These are phyloP conservation scores for Stachybotrys chartarum DNA, from an alignment of 2,329 filamentous ascomycete genomes.

Conservation along the genomic window DNA sequence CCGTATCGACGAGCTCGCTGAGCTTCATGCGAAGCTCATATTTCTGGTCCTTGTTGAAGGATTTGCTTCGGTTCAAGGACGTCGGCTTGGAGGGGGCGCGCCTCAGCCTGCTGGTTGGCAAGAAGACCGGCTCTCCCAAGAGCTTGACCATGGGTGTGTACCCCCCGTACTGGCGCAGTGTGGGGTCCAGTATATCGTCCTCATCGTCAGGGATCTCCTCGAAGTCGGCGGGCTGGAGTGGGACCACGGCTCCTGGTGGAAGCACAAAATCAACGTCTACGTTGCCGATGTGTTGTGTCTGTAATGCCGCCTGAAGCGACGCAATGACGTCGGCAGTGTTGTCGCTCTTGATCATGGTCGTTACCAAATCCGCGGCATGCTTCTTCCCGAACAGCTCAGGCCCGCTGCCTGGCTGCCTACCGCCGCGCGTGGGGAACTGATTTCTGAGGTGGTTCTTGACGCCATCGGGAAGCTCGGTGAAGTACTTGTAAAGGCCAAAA, in stretches of 20 bases:
- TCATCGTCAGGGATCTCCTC: conserved; percentile 55
- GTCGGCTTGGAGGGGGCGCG: conserved; percentile 83
- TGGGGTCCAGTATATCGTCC: conserved; percentile 59
- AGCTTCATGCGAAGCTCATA: conserved; percentile 80
- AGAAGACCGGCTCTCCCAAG: conserved; percentile 76
- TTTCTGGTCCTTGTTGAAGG: conserved; percentile 76
- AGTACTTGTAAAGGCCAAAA: conserved; percentile 92
- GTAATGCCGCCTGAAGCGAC: conserved; percentile 67
- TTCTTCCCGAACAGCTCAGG: conserved; percentile 77
- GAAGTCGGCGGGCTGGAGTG: conserved; percentile 50
- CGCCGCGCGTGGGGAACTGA: conserved; percentile 44
- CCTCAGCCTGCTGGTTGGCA: conserved; percentile 77
- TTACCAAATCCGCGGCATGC: conserved; percentile 86
- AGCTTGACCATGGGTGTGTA: conserved; percentile 72
- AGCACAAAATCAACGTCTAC: conserved; percentile 83
- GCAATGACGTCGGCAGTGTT: conserved; percentile 65
- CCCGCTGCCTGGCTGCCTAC: conserved; percentile 53
- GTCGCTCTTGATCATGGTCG: conserved; percentile 76
- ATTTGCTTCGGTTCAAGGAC: conserved; percentile 67
- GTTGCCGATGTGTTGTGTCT: conserved; percentile 76
- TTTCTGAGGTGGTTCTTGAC: conserved; percentile 66
- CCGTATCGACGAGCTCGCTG: conserved; percentile 84
- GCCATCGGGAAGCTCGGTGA: conserved; percentile 71
- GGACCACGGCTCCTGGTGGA: conserved; percentile 68
- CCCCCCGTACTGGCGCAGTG: conserved; percentile 62